Evolutionary conservation across 352 stramenopile genomes (phyloP).

Genomic region (Blastocystis sp.): DNA sequence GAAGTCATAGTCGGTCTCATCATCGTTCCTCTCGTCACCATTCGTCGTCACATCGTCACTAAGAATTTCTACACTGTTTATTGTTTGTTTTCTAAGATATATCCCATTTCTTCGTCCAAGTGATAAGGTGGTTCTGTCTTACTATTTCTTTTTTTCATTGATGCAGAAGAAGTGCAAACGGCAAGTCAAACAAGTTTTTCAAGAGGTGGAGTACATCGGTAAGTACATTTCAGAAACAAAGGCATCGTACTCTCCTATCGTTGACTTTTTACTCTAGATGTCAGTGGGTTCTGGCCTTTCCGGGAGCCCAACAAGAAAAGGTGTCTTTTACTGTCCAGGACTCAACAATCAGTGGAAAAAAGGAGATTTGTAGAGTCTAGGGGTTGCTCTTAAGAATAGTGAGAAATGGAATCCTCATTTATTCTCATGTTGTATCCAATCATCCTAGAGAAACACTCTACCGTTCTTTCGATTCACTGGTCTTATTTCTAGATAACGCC

Average conservation of each 20-base stretch:
- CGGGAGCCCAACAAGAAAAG: background rate
- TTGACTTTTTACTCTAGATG: background rate
- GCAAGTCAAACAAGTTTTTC: background rate
- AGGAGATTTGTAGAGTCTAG: conserved; percentile 13
- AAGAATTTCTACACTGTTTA: background rate
- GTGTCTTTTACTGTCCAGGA: conserved; percentile 53
- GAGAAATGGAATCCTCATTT: conserved; percentile 16
- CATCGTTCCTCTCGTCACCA: background rate
- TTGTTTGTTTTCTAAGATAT: background rate
- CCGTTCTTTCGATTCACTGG: background rate
- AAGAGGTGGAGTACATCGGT: conserved; percentile 36
- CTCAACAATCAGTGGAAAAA: conserved; percentile 31
- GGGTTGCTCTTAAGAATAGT: background rate
- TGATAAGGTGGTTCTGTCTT: background rate
- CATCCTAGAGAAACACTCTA: background rate
- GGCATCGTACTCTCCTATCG: background rate
- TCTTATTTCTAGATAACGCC: background rate
- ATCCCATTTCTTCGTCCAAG: background rate
- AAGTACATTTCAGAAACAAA: conserved; percentile 44
- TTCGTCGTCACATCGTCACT: background rate
- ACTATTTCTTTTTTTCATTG: background rate
- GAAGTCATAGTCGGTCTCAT: background rate
- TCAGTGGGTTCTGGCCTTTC: conserved; percentile 45
- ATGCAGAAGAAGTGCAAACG: background rate
- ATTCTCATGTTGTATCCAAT: background rate